Evolutionary conservation across 257 asterid species (phyloP).

Genomic region (Ocimum tenuiflorum): DNA sequence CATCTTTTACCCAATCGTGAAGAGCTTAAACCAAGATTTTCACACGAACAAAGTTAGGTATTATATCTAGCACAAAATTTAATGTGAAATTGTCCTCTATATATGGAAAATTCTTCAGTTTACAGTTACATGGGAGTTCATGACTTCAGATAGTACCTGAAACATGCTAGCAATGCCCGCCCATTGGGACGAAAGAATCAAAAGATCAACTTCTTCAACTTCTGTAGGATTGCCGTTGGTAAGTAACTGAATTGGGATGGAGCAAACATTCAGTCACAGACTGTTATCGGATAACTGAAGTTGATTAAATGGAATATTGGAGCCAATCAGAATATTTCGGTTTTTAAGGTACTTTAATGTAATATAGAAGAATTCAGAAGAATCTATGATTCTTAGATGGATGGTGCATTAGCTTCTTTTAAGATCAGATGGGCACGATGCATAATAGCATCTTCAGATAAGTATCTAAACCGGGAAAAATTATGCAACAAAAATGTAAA

Average conservation of each 20-base stretch:
- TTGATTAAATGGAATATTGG: not conserved
- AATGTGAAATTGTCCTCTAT: too few species aligned
- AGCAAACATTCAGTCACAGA: too few species aligned
- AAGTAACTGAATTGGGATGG: conserved; percentile 43
- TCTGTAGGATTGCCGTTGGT: conserved; percentile 43
- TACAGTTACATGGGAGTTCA: too few species aligned
- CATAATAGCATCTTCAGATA: not conserved
- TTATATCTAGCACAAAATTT: too few species aligned
- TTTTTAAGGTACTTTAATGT: not conserved
- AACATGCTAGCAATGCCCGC: conserved; percentile 60
- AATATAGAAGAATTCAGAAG: not conserved
- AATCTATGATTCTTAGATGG: not conserved
- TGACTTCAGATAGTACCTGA: conserved; percentile 49
- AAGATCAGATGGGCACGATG: not conserved
- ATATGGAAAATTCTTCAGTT: too few species aligned
- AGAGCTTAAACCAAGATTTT: too few species aligned
- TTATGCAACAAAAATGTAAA: conserved; percentile 5
- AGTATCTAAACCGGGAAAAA: not conserved
- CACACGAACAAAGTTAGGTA: too few species aligned
- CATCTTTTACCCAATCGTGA: too few species aligned
- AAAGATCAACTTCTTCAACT: conserved; percentile 59
- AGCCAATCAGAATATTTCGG: not conserved
- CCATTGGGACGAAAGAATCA: conserved; percentile 77
- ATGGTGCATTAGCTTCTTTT: not conserved
- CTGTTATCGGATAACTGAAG: too few species aligned